Percentiles rank a stretch among this genome's conserved stretches.
Evolutionary conservation across 1,284 basidiomycete genomes (phyloP).

Genomic region (Gomphus bonarii): DNA sequence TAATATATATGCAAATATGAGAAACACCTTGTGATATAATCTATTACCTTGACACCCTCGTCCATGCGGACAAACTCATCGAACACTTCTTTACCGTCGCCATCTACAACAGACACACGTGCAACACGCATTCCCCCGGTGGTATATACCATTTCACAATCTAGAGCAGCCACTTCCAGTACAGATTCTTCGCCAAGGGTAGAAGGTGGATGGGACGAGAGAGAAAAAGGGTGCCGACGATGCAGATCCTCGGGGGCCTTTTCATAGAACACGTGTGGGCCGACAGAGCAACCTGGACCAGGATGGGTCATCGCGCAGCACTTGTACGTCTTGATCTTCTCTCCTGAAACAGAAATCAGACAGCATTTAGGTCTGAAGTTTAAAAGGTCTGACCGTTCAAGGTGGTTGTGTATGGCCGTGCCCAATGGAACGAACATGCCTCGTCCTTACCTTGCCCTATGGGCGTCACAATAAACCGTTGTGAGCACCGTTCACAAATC

Average conservation of each 20-base stretch:
- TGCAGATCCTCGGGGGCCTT: constrained; percentile 61
- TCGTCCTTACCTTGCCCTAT: constrained; percentile 30
- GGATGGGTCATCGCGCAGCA: constrained; percentile 48
- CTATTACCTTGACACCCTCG: constrained; percentile 60
- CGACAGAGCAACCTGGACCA: constrained; percentile 53
- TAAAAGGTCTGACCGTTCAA: constrained; percentile 39
- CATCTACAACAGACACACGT: constrained; percentile 78
- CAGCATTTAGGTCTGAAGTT: constrained; percentile 11
- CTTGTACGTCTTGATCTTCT: constrained; percentile 50
- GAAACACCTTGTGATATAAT: constrained; percentile 28
- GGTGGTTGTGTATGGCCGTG: constrained; percentile 47
- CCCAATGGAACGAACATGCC: constrained; percentile 77
- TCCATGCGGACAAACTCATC: constrained; percentile 80
- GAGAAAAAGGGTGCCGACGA: constrained; percentile 61
- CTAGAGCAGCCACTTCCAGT: constrained; percentile 71
- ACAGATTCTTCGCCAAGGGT: constrained; percentile 21
- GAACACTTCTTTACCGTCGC: constrained; percentile 58
- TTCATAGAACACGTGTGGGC: constrained; percentile 74
- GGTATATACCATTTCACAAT: constrained; percentile 91
- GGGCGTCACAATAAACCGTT: constrained; percentile 47
- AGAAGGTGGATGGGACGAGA: constrained; percentile 14
- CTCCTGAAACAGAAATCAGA: constrained; percentile 34
- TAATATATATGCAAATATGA: constrained; percentile 15
- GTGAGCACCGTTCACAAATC: constrained; percentile 70
- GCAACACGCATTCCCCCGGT: constrained; percentile 83